Conservation (phyloP, 257 asterid genomes). For the Handroanthus guayacan region DNA sequence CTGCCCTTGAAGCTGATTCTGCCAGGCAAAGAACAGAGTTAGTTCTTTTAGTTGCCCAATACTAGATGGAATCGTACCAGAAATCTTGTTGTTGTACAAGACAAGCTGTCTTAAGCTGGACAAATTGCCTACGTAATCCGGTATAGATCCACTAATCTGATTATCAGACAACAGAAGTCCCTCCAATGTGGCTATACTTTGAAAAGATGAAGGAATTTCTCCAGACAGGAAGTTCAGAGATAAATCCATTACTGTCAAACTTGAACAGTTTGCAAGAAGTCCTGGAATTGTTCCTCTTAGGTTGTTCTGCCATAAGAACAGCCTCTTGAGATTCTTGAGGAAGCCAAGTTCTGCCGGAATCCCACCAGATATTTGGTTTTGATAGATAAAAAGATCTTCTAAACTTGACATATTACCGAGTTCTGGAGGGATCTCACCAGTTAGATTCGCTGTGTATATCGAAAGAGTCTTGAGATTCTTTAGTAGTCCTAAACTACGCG, state of each 20-base stretch:
- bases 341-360: slow-evolving; percentile 61
- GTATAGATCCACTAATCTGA: slow-evolving; percentile 58
- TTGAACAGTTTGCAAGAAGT: slow-evolving; percentile 63
- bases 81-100: slow-evolving; percentile 68
- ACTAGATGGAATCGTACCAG: slow-evolving; percentile 62
- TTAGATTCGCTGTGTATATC: slow-evolving; percentile 65
- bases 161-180: slow-evolving; percentile 77
- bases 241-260: slow-evolving; percentile 59
- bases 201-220: slow-evolving; percentile 59
- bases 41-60: slow-evolving; percentile 71
- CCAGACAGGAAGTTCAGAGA: slow-evolving; percentile 69
- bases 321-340: slow-evolving; percentile 54
- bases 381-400: slow-evolving; percentile 61
- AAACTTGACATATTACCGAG: slow-evolving; percentile 66
- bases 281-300: slow-evolving; percentile 59
- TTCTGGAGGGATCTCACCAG: slow-evolving; percentile 65
- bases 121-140: slow-evolving; percentile 59
- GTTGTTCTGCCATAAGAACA: slow-evolving; percentile 69
- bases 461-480: slow-evolving; percentile 68
- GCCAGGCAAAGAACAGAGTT: slow-evolving; percentile 75
- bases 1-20: slow-evolving; percentile 67
- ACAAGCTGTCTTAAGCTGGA: slow-evolving; percentile 67
- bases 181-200: slow-evolving; percentile 51
- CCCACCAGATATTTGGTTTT: slow-evolving; percentile 68
- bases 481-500: slow-evolving; percentile 55